Evolutionary conservation across 495 filamentous ascomycete genomes (phyloP).

Genomic region (Immersiella caudata): DNA sequence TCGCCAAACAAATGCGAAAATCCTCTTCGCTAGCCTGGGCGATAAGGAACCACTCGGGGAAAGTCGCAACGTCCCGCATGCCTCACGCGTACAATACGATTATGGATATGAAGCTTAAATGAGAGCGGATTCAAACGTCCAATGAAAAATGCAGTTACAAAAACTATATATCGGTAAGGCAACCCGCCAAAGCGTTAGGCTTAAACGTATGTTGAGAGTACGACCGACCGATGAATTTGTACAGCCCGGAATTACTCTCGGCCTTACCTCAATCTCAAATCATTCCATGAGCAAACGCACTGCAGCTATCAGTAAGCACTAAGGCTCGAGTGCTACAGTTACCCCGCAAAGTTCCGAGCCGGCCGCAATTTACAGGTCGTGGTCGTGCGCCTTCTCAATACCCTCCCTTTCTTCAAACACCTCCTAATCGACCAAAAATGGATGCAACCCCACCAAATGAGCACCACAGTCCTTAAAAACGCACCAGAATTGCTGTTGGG

Average conservation of each 20-base stretch:
- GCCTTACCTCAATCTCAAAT: neutral
- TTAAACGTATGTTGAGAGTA: too few species aligned
- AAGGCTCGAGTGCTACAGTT: neutral
- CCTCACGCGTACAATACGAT: neutral
- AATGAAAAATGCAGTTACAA: neutral
- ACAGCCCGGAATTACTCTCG: neutral
- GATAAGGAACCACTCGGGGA: neutral
- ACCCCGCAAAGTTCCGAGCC: too few species aligned
- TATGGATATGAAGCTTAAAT: conserved; percentile 1
- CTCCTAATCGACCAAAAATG: too few species aligned
- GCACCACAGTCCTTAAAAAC: too few species aligned
- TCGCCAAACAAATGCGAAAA: neutral
- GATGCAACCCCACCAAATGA: too few species aligned
- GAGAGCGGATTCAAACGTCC: neutral
- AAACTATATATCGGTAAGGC: neutral
- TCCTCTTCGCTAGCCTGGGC: neutral
- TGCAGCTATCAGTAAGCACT: neutral
- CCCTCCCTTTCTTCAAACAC: too few species aligned
- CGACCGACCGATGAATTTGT: neutral
- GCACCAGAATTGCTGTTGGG: too few species aligned
- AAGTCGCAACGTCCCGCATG: neutral
- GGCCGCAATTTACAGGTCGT: too few species aligned
- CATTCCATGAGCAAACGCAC: neutral
- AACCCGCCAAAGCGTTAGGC: too few species aligned
- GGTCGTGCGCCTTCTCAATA: too few species aligned